Evolutionary conservation across 2,329 filamentous ascomycete genomes (phyloP), one percentile per base, ranked within the genome.

Genomic region (Passalora sequoiae): DNA sequence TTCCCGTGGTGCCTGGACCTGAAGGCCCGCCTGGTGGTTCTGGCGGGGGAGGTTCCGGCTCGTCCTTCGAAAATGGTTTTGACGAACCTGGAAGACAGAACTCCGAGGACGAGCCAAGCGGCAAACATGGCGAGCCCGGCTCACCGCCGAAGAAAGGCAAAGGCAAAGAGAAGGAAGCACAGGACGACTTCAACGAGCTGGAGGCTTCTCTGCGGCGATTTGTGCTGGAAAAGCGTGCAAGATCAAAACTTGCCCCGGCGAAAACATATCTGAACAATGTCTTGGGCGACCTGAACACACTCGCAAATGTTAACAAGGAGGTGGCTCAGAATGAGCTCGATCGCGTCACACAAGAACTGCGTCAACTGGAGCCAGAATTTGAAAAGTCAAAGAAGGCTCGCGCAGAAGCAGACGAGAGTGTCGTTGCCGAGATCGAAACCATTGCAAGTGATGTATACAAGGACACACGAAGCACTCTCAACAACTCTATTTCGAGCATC

Each of bases 201-300:
- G 92, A 98, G 66, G 80, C 86, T 53, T 92, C 92, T 3, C 68
- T 98, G 27, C 80, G 92, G 46, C 81, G 89, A 32, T 98, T 98
- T 56, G 92, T 98, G 6, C 75, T 98, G 19, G 92, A 98, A 63
- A 97, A 97, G 73, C 81, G 92, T 43, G 89, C 92, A 36, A 81
- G 89, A 21, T 97, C 92, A 6, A 98, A 98, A 70, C 77, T 98
- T 47, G 91, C 92, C 1, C 92, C 92, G 4, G 92, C 92, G 5
- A 89, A 89, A 67, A 97, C 91, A 2, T 98, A 98, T 61, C 78
- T 98, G 1, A 73, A 94, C 58, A 98, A 98, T 64, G 84, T 97
- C 19, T 75, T 98, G 24, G 84, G 87, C 55, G 92, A 98, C 60
- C 75, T 98, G 46, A 74, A 88, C 60, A 83, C 80, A 3, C 74